Evolutionary conservation across 306 rosid species (phyloP).

Genomic region (Trifolium fragiferum): DNA sequence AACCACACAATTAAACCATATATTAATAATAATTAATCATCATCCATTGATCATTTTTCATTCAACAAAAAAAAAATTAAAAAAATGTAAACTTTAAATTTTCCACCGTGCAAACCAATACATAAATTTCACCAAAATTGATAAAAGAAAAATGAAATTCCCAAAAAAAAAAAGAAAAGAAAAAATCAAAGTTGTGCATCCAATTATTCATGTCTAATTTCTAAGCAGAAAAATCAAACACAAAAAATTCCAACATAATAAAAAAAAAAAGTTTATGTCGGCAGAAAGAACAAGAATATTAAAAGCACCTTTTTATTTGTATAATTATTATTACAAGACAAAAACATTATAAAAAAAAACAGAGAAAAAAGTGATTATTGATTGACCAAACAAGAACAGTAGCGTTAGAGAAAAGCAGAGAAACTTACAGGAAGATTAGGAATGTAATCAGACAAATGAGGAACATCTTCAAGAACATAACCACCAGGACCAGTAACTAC

Average conservation of each 20-base stretch:
- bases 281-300: background rate
- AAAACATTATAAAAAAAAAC: background rate
- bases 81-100: background rate
- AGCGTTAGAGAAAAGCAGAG: slow-evolving; percentile 27
- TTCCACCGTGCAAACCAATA: background rate
- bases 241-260: background rate
- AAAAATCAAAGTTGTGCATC: background rate
- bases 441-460: slow-evolving; percentile 76
- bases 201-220: slow-evolving; percentile 10
- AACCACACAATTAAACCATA: slow-evolving; percentile 8
- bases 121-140: slow-evolving; percentile 14
- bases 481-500: slow-evolving; percentile 60
- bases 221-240: background rate
- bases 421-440: slow-evolving; percentile 72
- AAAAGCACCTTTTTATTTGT: background rate
- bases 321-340: background rate
- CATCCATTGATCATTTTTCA: background rate
- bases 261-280: background rate
- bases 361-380: background rate
- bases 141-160: background rate
- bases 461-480: slow-evolving; percentile 85
- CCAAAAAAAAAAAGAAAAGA: background rate
- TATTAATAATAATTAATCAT: background rate
- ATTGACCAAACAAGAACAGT: background rate
- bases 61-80: background rate